Evolutionary conservation across 306 rosid species (phyloP).

Genomic region (Fagus sylvatica): DNA sequence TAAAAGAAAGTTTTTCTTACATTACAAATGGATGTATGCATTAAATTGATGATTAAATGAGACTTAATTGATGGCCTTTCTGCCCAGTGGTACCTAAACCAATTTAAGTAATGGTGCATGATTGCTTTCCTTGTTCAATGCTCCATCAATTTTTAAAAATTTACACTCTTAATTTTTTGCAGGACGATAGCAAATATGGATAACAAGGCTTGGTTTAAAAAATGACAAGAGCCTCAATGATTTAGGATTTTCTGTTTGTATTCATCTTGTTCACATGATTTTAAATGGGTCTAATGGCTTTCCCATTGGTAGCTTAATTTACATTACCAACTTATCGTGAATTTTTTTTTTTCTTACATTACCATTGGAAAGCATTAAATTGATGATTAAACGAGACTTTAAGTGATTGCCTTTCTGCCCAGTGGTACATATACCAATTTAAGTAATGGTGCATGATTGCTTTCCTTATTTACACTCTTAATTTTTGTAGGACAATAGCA

Average conservation of each 20-base stretch:
- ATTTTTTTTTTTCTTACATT: not conserved
- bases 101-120: not conserved
- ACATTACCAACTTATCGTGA: too few species aligned
- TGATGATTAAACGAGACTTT: not conserved
- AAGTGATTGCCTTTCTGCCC: not conserved
- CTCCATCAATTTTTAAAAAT: constrained; percentile 19
- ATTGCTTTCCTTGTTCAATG: constrained; percentile 2
- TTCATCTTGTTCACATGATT: too few species aligned
- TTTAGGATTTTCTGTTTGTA: too few species aligned
- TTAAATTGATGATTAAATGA: not conserved
- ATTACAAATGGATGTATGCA: not conserved
- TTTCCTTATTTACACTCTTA: constrained; percentile 13
- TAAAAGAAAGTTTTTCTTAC: not conserved
- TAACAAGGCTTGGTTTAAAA: constrained; percentile 40
- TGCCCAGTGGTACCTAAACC: not conserved
- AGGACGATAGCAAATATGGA: constrained; percentile 93
- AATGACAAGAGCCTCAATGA: too few species aligned
- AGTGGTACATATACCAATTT: not conserved
- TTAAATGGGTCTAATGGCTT: too few species aligned
- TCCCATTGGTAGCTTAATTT: too few species aligned
- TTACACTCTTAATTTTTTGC: constrained; percentile 30
- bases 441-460: not conserved
- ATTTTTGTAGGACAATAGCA: constrained; percentile 73
- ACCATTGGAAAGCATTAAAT: not conserved
- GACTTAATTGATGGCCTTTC: not conserved